Percentiles rank a stretch among this genome's conserved stretches.
Conservation (phyloP, 345 rosid species). For the Hibiscus syriacus region DNA sequence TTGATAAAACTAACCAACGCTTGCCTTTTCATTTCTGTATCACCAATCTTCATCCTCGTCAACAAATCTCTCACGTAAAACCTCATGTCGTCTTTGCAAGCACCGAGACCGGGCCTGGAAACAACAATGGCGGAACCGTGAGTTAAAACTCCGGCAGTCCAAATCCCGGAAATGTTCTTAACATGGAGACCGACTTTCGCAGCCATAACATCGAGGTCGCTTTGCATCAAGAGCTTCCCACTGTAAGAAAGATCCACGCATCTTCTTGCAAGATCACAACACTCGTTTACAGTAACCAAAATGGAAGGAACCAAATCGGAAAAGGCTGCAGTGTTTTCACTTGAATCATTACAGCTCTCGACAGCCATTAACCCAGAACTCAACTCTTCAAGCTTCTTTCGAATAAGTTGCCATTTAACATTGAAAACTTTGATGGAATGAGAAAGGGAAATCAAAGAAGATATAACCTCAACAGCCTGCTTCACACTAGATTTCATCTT, state of each 20-base stretch:
- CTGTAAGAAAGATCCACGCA: not conserved
- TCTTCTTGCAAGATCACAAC: not conserved
- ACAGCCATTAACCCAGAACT: slow-evolving; percentile 50
- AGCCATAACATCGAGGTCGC: not conserved
- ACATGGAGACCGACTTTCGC: not conserved
- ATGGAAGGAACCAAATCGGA: not conserved
- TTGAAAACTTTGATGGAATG: slow-evolving; percentile 59
- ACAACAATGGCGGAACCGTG: not conserved
- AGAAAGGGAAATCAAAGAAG: slow-evolving; percentile 61
- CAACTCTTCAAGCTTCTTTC: slow-evolving; percentile 70
- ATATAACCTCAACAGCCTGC: slow-evolving; percentile 44
- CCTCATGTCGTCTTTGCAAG: not conserved
- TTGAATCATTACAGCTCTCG: slow-evolving; percentile 46
- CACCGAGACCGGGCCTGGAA: not conserved
- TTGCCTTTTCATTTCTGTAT: not conserved
- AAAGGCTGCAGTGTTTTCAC: not conserved
- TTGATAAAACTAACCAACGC: not conserved
- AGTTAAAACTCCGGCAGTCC: not conserved
- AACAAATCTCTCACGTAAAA: not conserved
- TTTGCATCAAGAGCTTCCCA: not conserved
- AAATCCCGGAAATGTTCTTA: not conserved
- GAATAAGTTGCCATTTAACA: slow-evolving; percentile 73
- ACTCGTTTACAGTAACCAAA: not conserved
- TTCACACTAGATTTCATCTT: slow-evolving; percentile 24
- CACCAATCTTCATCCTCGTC: not conserved